These are phyloP conservation scores for Candida caryicola DNA, from an alignment of 805 yeast species.

Conservation along the genomic window DNA sequence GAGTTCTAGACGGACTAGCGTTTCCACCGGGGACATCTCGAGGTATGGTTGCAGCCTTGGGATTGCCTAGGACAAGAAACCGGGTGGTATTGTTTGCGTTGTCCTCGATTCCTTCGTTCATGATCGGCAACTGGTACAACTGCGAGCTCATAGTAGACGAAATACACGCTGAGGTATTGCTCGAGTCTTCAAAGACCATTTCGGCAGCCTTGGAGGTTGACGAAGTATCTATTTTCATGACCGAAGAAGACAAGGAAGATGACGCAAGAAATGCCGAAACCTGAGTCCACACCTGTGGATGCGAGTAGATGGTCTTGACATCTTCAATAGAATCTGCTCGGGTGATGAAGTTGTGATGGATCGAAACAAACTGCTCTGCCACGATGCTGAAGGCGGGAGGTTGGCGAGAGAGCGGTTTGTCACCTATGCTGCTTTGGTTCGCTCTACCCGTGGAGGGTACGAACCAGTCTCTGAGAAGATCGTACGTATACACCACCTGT, in stretches of 20 bases:
- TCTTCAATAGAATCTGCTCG: conserved; percentile 41
- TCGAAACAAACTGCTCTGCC: conserved; percentile 78
- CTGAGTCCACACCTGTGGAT: conserved; percentile 99
- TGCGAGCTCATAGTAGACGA: conserved; percentile 68
- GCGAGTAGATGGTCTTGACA: conserved; percentile 70
- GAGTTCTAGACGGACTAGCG: not conserved
- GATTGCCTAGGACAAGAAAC: conserved; percentile 62
- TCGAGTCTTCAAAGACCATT: conserved; percentile 41
- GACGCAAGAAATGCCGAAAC: conserved; percentile 52
- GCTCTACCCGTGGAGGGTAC: conserved; percentile 18
- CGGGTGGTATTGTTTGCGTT: conserved; percentile 76
- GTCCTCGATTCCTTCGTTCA: conserved; percentile 65
- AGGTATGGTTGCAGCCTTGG: conserved; percentile 11
- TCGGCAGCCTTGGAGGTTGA: conserved; percentile 89
- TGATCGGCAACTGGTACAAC: conserved; percentile 55
- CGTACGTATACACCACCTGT: conserved; percentile 82
- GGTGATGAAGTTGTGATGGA: conserved; percentile 72
- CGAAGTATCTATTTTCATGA: conserved; percentile 58
- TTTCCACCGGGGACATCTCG: conserved; percentile 5
- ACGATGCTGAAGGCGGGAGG: conserved; percentile 47
- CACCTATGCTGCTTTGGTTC: conserved; percentile 5
- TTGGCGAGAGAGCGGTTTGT: not conserved
- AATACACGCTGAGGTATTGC: conserved; percentile 59
- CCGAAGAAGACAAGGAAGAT: conserved; percentile 26
- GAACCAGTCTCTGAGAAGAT: conserved; percentile 69